Base-by-base conservation (phyloP, 1,284 basidiomycete species). In the Ganoderma lucidum region DNA sequence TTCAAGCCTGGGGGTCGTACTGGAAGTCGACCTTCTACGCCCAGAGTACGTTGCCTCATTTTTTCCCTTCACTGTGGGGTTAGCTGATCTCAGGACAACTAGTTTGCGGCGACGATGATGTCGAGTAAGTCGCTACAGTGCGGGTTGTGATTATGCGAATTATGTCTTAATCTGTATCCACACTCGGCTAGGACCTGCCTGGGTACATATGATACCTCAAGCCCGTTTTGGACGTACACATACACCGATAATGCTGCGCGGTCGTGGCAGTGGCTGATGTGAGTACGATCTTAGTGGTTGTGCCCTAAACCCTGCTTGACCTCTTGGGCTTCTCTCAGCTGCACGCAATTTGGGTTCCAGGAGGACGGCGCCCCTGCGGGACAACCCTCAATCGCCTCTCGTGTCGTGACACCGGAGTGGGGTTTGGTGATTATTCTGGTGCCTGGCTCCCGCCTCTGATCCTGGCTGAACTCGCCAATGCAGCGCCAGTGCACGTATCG, bases 281-380 rank as follows among this genome's bases (percentile, higher is more conserved):
- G 80, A 75, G 81, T 68, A 12, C 35, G 4, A 23, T 35, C n/a
- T 3, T n/a, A 32, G 10, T 32, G 15, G 37, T 37, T 12, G 10
- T 23, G 23, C 10, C 0, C 9, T 51, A n/a, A 51, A 51, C 23
- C 23, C n/a, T 14, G 9, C 3, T 30, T 32, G 39, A 19, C 9
- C 8, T 6, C 30, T 2, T 35, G 30, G 14, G 45, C 56, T 32
- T 37, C 64, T 65, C 30, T 41, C 35, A 90, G 88, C 3, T 92
- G 90, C 74, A 91, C 88, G 71, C 84, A 90, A 80, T 83, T 92
- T 6, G 90, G 90, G 28, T 90, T 79, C 74, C 83, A 87, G 62
- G 86, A 87, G 78, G 86, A 85, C 53, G 84, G 86, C 12, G 86
- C 90, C 5, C 90, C 90, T 0, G 42, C 59, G 0, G 80, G 75